Conservation (phyloP, 169 alveolate species). For the Cytauxzoon felis region DNA sequence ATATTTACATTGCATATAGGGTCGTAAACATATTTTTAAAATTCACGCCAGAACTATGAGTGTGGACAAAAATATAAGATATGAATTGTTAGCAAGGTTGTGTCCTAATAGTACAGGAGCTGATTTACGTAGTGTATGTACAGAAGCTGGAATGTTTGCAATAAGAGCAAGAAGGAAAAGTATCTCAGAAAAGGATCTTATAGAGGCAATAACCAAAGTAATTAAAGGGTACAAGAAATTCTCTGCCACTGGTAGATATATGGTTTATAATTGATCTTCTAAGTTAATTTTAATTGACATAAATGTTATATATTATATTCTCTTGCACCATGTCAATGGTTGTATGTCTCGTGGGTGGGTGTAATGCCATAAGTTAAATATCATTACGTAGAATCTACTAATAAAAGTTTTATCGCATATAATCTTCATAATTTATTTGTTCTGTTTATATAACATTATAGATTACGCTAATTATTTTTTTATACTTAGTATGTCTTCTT, state of each 20-base stretch:
- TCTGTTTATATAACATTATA: too few relatives aligned
- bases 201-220: constrained; percentile 96
- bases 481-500: too few relatives aligned
- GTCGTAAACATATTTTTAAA: constrained; percentile 94
- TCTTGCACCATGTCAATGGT: too few relatives aligned
- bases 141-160: constrained; percentile 99
- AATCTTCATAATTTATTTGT: not conserved
- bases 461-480: too few relatives aligned
- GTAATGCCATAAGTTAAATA: too few relatives aligned
- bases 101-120: constrained; percentile 99
- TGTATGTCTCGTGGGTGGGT: too few relatives aligned
- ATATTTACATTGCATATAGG: constrained; percentile 28
- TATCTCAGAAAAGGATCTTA: constrained; percentile 92
- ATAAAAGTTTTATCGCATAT: not conserved
- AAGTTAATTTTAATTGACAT: too few relatives aligned
- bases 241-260: constrained; percentile 97
- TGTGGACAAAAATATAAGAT: constrained; percentile 92
- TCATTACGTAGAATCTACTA: not conserved
- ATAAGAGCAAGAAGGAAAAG: constrained; percentile 98
- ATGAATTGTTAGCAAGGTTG: constrained; percentile 94
- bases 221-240: constrained; percentile 96
- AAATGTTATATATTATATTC: too few relatives aligned
- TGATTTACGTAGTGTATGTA: constrained; percentile 96
- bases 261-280: constrained; percentile 89
- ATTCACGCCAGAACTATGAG: constrained; percentile 97